A percentile compares a stretch with the other conserved stretches of the same genome.
These are phyloP conservation scores for Dactylonectria estremocensis DNA, from an alignment of 2,329 filamentous ascomycete genomes.

Conservation along the genomic window DNA sequence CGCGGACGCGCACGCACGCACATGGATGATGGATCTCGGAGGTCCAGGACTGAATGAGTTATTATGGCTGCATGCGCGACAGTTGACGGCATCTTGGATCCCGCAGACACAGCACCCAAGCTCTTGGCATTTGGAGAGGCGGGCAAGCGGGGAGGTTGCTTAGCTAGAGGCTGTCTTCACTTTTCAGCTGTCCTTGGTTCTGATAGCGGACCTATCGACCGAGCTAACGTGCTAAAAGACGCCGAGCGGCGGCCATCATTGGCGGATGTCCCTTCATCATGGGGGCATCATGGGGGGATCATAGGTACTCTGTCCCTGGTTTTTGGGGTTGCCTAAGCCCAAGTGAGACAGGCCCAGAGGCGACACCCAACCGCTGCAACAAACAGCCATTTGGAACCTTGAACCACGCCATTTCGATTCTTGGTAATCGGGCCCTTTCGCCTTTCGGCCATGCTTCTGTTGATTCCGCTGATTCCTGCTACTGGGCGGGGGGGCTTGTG, in stretches of 20 bases:
- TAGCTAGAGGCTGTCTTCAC: not conserved
- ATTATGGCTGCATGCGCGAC: not conserved
- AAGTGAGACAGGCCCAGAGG: conserved; percentile 18
- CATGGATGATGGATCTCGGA: not conserved
- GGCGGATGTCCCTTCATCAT: conserved; percentile 4
- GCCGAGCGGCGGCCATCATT: conserved; percentile 13
- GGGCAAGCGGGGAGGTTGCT: not conserved
- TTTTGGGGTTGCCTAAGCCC: conserved; percentile 23
- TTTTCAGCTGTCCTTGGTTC: conserved; percentile 27
- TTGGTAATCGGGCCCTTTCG: conserved; percentile 26
- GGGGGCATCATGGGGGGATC: conserved; percentile 30
- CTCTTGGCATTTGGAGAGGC: conserved; percentile 10
- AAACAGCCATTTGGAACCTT: conserved; percentile 26
- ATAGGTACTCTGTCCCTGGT: conserved; percentile 24
- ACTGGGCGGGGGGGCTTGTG: not conserved
- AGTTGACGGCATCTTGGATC: conserved; percentile 6
- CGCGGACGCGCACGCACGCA: conserved; percentile 26
- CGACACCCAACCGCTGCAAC: conserved; percentile 12
- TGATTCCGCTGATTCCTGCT: not conserved
- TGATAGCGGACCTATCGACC: conserved; percentile 12
- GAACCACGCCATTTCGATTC: conserved; percentile 34
- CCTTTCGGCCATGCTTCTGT: conserved; percentile 29
- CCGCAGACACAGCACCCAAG: not conserved
- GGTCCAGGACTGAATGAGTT: not conserved
- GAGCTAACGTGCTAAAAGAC: conserved; percentile 12